Percentiles rank a stretch among this genome's conserved stretches.
Evolutionary conservation across 108 stramenopile species (phyloP).

Genomic region (Pseudonitzschia pungens): DNA sequence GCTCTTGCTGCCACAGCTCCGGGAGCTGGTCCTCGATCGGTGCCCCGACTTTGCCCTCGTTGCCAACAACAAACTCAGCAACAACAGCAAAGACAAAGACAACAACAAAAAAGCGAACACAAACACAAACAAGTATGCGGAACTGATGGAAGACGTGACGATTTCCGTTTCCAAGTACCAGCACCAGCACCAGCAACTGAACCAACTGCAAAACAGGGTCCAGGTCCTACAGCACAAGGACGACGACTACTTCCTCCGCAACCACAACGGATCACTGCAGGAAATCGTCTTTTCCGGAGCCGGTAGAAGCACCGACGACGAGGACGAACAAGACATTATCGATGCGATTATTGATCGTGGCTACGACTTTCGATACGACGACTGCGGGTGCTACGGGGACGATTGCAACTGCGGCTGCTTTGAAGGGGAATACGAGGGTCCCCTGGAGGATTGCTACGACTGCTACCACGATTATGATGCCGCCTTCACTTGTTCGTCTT

Average conservation of each 20-base stretch:
- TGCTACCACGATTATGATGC: too few species aligned
- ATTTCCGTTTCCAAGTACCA: too few species aligned
- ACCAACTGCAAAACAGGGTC: too few species aligned
- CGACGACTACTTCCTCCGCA: neutral
- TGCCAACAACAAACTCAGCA: neutral
- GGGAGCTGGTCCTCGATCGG: neutral
- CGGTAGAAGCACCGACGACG: neutral
- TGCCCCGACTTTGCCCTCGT: conserved; percentile 2
- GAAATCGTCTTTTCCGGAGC: neutral
- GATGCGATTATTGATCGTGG: too few species aligned
- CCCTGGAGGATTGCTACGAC: too few species aligned
- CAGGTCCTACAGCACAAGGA: neutral
- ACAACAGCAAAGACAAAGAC: neutral
- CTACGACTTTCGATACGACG: neutral
- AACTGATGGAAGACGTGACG: too few species aligned
- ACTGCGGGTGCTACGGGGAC: neutral
- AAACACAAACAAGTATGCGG: too few species aligned
- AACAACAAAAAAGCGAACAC: too few species aligned
- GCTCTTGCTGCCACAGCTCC: neutral
- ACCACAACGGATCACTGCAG: neutral
- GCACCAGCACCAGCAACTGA: too few species aligned
- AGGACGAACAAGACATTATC: neutral
- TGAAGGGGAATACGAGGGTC: too few species aligned
- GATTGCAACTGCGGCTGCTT: neutral
- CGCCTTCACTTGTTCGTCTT: too few species aligned